Percentiles rank a stretch among this genome's conserved stretches.
Evolutionary conservation across 768 basidiomycete species (phyloP).

Genomic region (Rhizopogon vulgaris): DNA sequence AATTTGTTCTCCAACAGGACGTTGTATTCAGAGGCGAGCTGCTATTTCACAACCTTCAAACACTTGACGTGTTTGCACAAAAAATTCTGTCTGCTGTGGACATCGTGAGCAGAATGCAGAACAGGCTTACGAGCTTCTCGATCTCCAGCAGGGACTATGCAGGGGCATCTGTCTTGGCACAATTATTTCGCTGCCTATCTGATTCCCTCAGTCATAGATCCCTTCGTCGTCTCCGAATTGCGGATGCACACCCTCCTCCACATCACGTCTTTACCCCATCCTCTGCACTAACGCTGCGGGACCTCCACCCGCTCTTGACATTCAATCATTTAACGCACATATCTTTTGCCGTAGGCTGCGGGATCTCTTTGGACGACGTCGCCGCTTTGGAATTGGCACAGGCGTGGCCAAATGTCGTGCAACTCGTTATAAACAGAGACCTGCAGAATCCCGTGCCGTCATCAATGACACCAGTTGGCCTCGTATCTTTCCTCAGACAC

Average conservation of each 20-base stretch:
- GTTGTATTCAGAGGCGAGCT: too few species aligned
- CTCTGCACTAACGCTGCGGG: background rate
- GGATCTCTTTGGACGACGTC: slow-evolving; percentile 14
- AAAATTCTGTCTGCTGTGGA: too few species aligned
- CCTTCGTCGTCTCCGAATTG: background rate
- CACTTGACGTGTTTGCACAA: too few species aligned
- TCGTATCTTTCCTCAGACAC: slow-evolving; percentile 13
- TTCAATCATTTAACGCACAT: slow-evolving; percentile 19
- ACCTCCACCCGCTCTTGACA: background rate
- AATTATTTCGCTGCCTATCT: background rate
- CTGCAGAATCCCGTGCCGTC: background rate
- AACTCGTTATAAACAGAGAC: background rate
- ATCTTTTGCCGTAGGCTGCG: slow-evolving; percentile 12
- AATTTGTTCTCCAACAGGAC: too few species aligned
- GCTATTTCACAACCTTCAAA: too few species aligned
- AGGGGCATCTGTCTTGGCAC: background rate
- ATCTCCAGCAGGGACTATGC: background rate
- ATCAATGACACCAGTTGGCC: slow-evolving; percentile 12
- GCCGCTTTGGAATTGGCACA: slow-evolving; percentile 13
- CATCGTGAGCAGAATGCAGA: too few species aligned
- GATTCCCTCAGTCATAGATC: background rate
- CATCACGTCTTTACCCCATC: background rate
- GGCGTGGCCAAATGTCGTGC: slow-evolving; percentile 10
- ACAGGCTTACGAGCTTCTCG: too few species aligned
- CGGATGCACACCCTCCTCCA: background rate